A percentile compares a stretch with the other conserved stretches of the same genome.
Evolutionary conservation across 2,329 filamentous ascomycete species (phyloP).

Genomic region (Pleomassaria siparia): DNA sequence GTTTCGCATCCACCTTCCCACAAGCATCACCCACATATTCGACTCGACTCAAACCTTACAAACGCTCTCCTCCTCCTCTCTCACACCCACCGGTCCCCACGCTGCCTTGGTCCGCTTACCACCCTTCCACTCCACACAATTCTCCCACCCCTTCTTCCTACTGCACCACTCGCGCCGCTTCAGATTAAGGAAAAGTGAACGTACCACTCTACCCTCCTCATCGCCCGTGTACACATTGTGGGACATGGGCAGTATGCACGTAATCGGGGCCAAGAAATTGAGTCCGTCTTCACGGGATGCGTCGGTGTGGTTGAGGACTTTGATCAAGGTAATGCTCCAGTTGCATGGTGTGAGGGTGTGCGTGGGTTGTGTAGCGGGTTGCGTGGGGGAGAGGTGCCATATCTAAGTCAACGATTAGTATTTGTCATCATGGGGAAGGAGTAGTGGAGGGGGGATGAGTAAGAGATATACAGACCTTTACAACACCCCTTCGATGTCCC

Average conservation of each 20-base stretch:
- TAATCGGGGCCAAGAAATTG: conserved; percentile 68
- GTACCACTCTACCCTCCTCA: conserved; percentile 78
- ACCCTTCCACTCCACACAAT: conserved; percentile 17
- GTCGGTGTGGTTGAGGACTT: conserved; percentile 80
- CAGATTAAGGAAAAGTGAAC: conserved; percentile 15
- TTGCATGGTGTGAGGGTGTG: conserved; percentile 52
- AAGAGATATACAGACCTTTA: conserved; percentile 60
- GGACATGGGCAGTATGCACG: conserved; percentile 81
- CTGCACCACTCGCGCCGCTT: conserved; percentile 6
- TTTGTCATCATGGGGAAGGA: background rate
- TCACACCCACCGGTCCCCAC: background rate
- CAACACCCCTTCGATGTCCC: conserved; percentile 78
- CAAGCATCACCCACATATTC: background rate
- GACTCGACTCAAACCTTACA: background rate
- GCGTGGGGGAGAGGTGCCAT: conserved; percentile 58
- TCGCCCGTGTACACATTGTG: conserved; percentile 89
- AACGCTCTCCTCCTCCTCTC: background rate
- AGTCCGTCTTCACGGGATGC: conserved; percentile 61
- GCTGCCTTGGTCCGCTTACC: conserved; percentile 5
- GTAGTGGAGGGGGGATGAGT: background rate
- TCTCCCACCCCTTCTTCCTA: conserved; percentile 8
- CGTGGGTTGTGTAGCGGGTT: background rate
- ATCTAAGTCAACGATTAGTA: conserved; percentile 43
- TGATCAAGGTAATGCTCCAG: conserved; percentile 78
- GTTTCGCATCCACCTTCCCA: too few relatives aligned